Base-by-base conservation (phyloP, 2,329 filamentous ascomycete genomes). In the Fusarium xyrophilum region DNA sequence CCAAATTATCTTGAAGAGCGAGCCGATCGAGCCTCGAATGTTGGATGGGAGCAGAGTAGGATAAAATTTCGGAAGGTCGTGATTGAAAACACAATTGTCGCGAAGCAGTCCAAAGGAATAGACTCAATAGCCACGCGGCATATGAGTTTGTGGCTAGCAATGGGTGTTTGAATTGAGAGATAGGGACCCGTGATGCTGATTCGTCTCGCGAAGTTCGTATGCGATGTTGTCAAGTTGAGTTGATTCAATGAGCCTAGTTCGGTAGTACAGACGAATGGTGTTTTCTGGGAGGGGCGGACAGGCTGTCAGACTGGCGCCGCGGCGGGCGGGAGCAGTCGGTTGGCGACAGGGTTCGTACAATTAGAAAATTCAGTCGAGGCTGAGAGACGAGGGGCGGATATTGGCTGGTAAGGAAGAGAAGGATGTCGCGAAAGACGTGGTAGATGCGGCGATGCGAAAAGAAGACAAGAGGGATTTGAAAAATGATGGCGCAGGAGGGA, bases 271-370 rank as follows among this genome's bases (percentile, higher is more conserved):
- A 33, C 47, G 43, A 58, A 50, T 64, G 42, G 55, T 63, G 62
- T 54, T 54, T 57, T 72, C 70, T 65, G 43, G 46, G 60, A 70
- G 63, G 56, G 71, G 67, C 51, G 68, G 63, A 74, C 65, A 52
- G 52, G 55, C 53, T 68, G 57, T 52, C 57, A 64, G 46, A 63
- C 56, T 60, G 65, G 61, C 61, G 68, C 70, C 63, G 70, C 58
- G 59, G 56, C 56, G 46, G 30, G 67, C 60, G 53, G 66, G 50
- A 67, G 50, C 30, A 56, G 63, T 67, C 63, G 63, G 68, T 54
- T 67, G 60, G 48, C 60, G 57, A 65, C 68, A 70, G 70, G 61
- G 59, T 58, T 50, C 52, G 56, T 59, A 61, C 50, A 64, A 63
- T 69, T 69, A 57, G 65, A 59, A 57, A 68, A 60, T 50, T 62